Evolutionary conservation across 352 stramenopile species (phyloP).

Genomic region (Phytophthora colocasiae): DNA sequence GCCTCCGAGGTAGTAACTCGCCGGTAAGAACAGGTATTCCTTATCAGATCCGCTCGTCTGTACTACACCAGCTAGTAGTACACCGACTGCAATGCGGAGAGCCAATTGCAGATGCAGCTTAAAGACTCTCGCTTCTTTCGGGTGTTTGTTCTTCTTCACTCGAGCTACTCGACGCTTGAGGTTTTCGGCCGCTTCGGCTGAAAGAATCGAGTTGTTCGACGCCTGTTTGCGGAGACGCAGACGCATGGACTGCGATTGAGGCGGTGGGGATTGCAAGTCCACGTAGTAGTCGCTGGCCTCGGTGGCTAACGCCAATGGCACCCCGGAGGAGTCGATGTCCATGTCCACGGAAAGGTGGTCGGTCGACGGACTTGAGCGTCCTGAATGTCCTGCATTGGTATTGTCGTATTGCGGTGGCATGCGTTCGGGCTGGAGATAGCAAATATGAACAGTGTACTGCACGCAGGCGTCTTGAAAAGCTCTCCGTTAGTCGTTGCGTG

Average conservation of each 20-base stretch:
- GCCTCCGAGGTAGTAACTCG: conserved; percentile 73
- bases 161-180: conserved; percentile 35
- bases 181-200: conserved; percentile 21
- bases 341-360: conserved; percentile 32
- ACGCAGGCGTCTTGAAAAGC: background rate
- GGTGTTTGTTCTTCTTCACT: conserved; percentile 58
- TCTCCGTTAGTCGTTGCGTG: conserved; percentile 17
- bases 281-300: conserved; percentile 34
- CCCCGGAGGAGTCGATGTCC: conserved; percentile 22
- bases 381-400: conserved; percentile 21
- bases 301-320: conserved; percentile 28
- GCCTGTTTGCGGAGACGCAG: conserved; percentile 45
- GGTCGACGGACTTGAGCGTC: conserved; percentile 12
- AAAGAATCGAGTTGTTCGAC: conserved; percentile 22
- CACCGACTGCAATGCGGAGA: conserved; percentile 63
- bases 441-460: conserved; percentile 9
- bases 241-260: conserved; percentile 49
- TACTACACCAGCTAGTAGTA: conserved; percentile 62
- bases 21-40: conserved; percentile 68
- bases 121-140: conserved; percentile 48
- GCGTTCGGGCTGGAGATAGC: conserved; percentile 7
- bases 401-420: conserved; percentile 25
- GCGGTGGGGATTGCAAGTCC: conserved; percentile 33
- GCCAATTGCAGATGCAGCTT: conserved; percentile 50
- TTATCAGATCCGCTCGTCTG: conserved; percentile 52